A percentile compares a stretch with the other conserved stretches of the same genome.
These are phyloP conservation scores for Chaetomium tenue DNA, from an alignment of 495 filamentous ascomycete species.

Conservation along the genomic window DNA sequence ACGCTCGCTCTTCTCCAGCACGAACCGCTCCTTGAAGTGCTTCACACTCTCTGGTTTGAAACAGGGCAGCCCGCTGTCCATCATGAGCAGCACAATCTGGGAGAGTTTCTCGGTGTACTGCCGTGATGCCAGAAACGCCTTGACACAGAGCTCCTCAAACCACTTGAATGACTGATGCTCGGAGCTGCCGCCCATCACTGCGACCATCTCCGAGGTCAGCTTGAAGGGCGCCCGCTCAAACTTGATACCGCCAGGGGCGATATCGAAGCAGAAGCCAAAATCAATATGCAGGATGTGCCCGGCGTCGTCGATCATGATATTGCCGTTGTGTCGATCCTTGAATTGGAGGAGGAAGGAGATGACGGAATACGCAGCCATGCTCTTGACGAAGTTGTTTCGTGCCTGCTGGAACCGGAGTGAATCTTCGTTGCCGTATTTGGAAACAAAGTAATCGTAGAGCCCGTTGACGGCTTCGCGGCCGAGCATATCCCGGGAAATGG, in stretches of 20 bases:
- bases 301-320: slow-evolving; percentile 97
- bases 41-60: slow-evolving; percentile 96
- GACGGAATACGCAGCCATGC: slow-evolving; percentile 99
- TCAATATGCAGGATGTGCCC: slow-evolving; percentile 99
- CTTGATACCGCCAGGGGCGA: slow-evolving; percentile 91
- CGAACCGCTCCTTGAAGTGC: slow-evolving; percentile 90
- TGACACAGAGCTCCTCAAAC: slow-evolving; percentile 95
- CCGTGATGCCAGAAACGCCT: slow-evolving; percentile 89
- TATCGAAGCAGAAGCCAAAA: slow-evolving; percentile 99
- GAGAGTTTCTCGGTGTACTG: slow-evolving; percentile 81
- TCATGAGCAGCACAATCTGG: slow-evolving; percentile 89
- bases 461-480: slow-evolving; percentile 97
- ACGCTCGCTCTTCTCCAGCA: slow-evolving; percentile 86
- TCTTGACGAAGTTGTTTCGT: slow-evolving; percentile 96
- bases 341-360: slow-evolving; percentile 96
- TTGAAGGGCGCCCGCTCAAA: slow-evolving; percentile 99
- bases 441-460: slow-evolving; percentile 95
- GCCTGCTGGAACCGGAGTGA: slow-evolving; percentile 93
- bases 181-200: slow-evolving; percentile 89
- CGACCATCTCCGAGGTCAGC: slow-evolving; percentile 93
- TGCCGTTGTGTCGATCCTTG: slow-evolving; percentile 98
- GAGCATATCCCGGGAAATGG: slow-evolving; percentile 97
- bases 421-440: slow-evolving; percentile 94
- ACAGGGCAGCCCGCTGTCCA: slow-evolving; percentile 93
- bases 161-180: slow-evolving; percentile 85